Evolutionary conservation across 108 stramenopile genomes (phyloP), one percentile per base, ranked within the genome.

Genomic region (Conticribra weissflogii): DNA sequence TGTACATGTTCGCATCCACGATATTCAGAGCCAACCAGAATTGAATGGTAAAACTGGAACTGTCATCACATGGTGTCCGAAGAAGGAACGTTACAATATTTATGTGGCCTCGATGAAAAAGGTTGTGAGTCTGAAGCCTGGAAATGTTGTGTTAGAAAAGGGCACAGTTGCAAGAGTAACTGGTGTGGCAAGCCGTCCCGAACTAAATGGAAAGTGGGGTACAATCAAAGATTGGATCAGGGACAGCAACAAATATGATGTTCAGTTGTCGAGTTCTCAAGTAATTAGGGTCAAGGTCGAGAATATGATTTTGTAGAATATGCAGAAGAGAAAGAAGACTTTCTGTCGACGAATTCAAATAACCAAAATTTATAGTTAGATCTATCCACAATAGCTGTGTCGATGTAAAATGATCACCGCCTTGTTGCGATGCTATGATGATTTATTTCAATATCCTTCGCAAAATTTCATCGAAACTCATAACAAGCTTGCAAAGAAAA

Each of bases 171-270:
- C 86, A 45, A 66, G 79, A 49, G 81, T 94, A 22, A 66, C 73
- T 17, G 93, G 93, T 25, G 63, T 94, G 2, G 71, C 80, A 50
- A 76, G 86, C 12, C 87, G 88, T 72, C 90, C 90, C 34, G 88
- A 94, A 78, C 65, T 94, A 76, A 94, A 94, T 72, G 93, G 87
- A 46, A 83, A 84, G 68, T 90, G 85, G 84, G 93, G 93, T 27
- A 94, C 93, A 29, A 89, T 94, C 68, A 94, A 87, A 63, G 55
- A 63, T 14, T 94, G 90, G 84, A 76, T 86, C 21, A 72, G 61
- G 28, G 84, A 88, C 2, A 70, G 85, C 22, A 86, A 88, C 29
- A 86, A 89, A 53, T 94, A 94, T 68, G 90, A 94, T 69, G 83
- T 94, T 14, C 93, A 94, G 73, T 47, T 94, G 32, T 94, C 93